phyloP scores from a whole-genome alignment of 2,329 filamentous ascomycete genomes.

The Colletotrichum tropicicola region DNA sequence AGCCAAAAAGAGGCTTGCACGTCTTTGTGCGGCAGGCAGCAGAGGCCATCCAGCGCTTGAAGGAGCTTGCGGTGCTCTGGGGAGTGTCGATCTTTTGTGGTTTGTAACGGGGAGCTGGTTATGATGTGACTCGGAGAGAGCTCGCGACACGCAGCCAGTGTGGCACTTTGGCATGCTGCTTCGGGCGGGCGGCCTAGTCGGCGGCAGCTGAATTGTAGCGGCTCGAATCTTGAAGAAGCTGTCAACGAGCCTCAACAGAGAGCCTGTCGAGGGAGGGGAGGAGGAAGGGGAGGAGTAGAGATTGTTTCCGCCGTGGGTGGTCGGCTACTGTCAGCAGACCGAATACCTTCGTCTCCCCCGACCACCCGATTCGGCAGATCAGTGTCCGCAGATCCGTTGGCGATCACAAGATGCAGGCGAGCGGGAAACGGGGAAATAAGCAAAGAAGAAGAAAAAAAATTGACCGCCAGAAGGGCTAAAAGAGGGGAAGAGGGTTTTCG shows the following conservation, averaged over 20 bases:
- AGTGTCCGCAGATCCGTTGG: slow-evolving; percentile 11
- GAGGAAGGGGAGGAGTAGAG: not conserved
- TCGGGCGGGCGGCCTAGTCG: not conserved
- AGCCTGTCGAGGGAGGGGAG: not conserved
- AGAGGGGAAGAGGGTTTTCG: slow-evolving; percentile 4
- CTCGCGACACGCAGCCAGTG: slow-evolving; percentile 8
- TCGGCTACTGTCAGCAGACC: slow-evolving; percentile 19
- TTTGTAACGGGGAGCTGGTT: not conserved
- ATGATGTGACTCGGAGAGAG: slow-evolving; percentile 11
- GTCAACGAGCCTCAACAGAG: not conserved
- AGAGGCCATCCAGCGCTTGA: not conserved
- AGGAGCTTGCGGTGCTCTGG: not conserved
- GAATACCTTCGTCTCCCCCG: slow-evolving; percentile 11
- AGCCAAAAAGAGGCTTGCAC: not conserved
- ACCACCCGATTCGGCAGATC: slow-evolving; percentile 20
- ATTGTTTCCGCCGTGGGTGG: not conserved
- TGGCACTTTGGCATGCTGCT: not conserved
- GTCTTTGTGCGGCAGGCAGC: not conserved
- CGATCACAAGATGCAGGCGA: slow-evolving; percentile 9
- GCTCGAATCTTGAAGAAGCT: not conserved
- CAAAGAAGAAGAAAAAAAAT: not conserved
- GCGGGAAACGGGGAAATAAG: not conserved
- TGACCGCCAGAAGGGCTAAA: not conserved
- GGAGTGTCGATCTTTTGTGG: not conserved
- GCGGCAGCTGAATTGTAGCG: not conserved